Conservation (phyloP, 2,329 filamentous ascomycete genomes). For the Claviceps arundinis region DNA sequence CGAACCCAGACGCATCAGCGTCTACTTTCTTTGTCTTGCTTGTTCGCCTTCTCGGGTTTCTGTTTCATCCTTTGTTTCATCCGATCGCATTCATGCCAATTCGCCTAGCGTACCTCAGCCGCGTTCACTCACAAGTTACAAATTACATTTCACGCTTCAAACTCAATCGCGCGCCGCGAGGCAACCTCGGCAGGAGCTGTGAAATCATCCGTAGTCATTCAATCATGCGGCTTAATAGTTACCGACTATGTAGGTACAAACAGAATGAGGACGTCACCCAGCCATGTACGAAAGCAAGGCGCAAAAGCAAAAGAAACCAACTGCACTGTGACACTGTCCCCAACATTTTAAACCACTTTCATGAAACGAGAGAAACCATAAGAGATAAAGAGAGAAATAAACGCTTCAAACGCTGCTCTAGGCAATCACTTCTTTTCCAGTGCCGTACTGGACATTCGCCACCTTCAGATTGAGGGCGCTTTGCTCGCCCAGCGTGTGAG, state of each 20-base stretch:
- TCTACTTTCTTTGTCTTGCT: not conserved
- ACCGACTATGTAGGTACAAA: not conserved
- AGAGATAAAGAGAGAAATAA: not conserved
- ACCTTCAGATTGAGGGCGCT: slow-evolving; percentile 22
- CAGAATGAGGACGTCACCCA: not conserved
- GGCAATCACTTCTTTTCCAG: slow-evolving; percentile 24
- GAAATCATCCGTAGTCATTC: not conserved
- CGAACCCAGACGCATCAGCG: not conserved
- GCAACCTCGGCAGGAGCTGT: not conserved
- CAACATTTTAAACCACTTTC: not conserved
- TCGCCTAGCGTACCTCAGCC: not conserved
- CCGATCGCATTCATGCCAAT: not conserved
- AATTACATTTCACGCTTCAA: not conserved
- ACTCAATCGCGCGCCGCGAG: not conserved
- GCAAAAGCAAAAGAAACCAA: not conserved
- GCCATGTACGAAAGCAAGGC: not conserved
- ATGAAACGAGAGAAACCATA: not conserved
- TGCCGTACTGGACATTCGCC: slow-evolving; percentile 38
- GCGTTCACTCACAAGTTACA: too few species aligned
- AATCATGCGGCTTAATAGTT: not conserved
- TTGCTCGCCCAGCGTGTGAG: slow-evolving; percentile 26
- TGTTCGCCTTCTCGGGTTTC: not conserved
- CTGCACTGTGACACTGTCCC: not conserved
- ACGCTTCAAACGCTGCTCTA: not conserved
- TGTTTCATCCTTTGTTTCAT: not conserved